Base-by-base conservation (phyloP, 1,139 yeast genomes). In the Arxiozyma slooffiae region DNA sequence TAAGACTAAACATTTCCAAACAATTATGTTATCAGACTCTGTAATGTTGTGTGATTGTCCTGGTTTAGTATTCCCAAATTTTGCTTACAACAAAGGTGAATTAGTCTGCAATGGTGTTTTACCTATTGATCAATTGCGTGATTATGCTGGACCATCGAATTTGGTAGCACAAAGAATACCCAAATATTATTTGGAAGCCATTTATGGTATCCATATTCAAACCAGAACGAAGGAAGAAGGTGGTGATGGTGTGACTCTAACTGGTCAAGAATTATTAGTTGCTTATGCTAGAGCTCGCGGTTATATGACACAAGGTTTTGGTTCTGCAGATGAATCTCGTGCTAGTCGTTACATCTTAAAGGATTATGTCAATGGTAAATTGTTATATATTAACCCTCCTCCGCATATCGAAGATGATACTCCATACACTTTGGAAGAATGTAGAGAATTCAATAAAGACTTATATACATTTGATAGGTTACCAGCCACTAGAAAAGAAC, bases 261-360 rank as follows among this genome's bases (percentile, higher is more conserved):
- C 96, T 3, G 86, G 97, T 0, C 82, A 86, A 62, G 97, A 94
- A 67, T 71, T 94, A 44, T 76, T 94, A 53, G 85, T 82, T 52
- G 95, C 97, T 0, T 94, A 92, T 67, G 98, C 97, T 6, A 78
- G 95, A 70, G 95, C 97, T 1, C 80, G 98, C 70, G 98, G 98
- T 60, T 92, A 81, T 67, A 90, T 89, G 95, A 86, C 97, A 0
- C 97, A 92, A 67, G 96, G 96, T 61, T 88, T 85, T 66, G 97
- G 97, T 63, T 81, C 90, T 58, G 97, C 98, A 5, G 99, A 94
- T 74, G 95, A 90, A 68, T 82, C 96, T 46, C 78, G 98, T 68
- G 97, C 98, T 18, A 83, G 97, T 34, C 78, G 99, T 67, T 86
- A 87, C 58, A 80, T 94, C 52, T 75, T 94, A 63, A 94, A 94